Base-by-base conservation (phyloP, 2,329 filamentous ascomycete species). In the Davidsoniella neocaledoniae region DNA sequence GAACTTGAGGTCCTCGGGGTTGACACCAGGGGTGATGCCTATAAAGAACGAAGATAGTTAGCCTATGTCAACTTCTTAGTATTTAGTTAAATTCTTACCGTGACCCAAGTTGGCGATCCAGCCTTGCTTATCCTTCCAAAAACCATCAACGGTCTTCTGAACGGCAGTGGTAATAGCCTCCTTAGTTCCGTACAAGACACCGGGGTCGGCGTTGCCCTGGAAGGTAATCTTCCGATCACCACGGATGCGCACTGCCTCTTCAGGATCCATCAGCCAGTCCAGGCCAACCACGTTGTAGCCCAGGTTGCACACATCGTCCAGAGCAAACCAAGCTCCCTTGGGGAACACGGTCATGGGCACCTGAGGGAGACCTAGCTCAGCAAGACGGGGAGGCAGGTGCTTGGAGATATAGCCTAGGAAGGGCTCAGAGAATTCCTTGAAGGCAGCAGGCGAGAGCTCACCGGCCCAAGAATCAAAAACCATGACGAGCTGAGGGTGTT, bases 381-480 rank as follows among this genome's bases (percentile, higher is more conserved):
- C 69, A 51, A 96, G 68, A 54, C 78, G 79, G 57, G 70, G 72
- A 1, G 90, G 90, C 3, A 98, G 73, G 57, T 88, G 76, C 57
- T 82, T 71, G 9, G 87, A 79, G 57, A 98, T 96, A 62, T 88
- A 79, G 41, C 76, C 75, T 48, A 98, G 73, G 61, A 90, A 94
- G 1, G 91, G 91, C 56, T 91, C 76, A 2, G 86, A 81, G 63
- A 96, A 93, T 50, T 81, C 71, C 60, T 81, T 81, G 70, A 95
- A 98, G 1, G 83, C 78, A 5, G 76, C 66, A 1, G 91, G 90
- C 7, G 84, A 87, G 43, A 98, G 73, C 67, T 98, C 91, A 40
- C 87, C 88, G 2, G 91, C 91, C 90, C 91, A 98, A 0, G 90
- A 96, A 63, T 98, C 91, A 61, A 98, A 98, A 10, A 98, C 86